A percentile compares a stretch with the other conserved stretches of the same genome.
Conservation (phyloP, 768 basidiomycete species). For the Panaeolus cyanescens region DNA sequence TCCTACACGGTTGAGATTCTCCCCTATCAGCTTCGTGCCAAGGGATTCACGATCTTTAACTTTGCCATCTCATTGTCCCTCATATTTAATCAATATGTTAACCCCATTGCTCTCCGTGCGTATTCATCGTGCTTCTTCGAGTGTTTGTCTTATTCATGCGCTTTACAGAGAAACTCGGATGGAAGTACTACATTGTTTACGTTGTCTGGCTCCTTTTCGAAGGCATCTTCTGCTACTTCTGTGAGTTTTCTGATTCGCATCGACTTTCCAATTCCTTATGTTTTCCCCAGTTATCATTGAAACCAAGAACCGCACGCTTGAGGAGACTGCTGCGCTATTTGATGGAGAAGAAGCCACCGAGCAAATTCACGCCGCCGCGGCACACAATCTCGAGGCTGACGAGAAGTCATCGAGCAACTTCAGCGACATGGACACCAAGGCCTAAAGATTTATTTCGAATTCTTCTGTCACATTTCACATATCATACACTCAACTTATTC, state of each 20-base stretch:
- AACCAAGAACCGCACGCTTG: conserved; percentile 72
- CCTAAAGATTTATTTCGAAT: not conserved
- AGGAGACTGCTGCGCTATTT: conserved; percentile 80
- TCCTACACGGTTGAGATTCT: conserved; percentile 90
- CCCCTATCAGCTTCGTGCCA: conserved; percentile 80
- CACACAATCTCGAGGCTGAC: conserved; percentile 23
- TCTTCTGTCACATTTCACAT: too few relatives aligned
- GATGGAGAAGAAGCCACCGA: conserved; percentile 61
- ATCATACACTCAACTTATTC: too few relatives aligned
- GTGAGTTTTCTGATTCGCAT: conserved; percentile 80
- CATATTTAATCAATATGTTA: conserved; percentile 89
- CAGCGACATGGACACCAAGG: not conserved
- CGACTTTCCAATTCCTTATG: conserved; percentile 60
- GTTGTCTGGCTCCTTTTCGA: conserved; percentile 3
- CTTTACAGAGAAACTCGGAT: conserved; percentile 15
- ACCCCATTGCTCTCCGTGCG: conserved; percentile 68
- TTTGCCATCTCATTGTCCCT: conserved; percentile 77
- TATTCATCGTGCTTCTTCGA: not conserved
- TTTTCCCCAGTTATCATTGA: conserved; percentile 69
- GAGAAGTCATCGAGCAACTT: conserved; percentile 32
- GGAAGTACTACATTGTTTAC: conserved; percentile 11
- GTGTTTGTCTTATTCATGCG: not conserved
- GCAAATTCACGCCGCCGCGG: conserved; percentile 35
- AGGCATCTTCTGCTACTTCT: conserved; percentile 35
- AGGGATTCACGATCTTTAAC: conserved; percentile 83